Conservation (phyloP, 1,284 basidiomycete genomes). For the Boletellus deceptivus region DNA sequence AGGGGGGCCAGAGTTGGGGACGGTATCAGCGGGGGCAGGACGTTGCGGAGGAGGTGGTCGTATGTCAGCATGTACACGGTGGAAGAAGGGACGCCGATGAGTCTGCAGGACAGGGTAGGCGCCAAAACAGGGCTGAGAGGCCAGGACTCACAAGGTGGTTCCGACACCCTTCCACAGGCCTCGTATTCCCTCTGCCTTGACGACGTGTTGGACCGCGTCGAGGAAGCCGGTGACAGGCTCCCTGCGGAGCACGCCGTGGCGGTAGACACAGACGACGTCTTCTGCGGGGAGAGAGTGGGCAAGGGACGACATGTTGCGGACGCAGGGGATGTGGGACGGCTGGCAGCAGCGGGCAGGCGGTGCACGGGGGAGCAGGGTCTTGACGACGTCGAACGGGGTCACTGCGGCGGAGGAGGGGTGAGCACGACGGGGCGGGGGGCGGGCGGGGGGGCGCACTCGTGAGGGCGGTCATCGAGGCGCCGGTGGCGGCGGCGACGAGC, state of each 20-base stretch:
- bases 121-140: slow-evolving; percentile 11
- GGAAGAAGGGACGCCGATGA: slow-evolving; percentile 91
- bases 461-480: slow-evolving; percentile 78
- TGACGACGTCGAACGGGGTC: slow-evolving; percentile 94
- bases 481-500: slow-evolving; percentile 76
- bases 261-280: slow-evolving; percentile 74
- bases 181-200: slow-evolving; percentile 70
- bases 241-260: slow-evolving; percentile 63
- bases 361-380: slow-evolving; percentile 64
- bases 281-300: slow-evolving; percentile 52
- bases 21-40: slow-evolving; percentile 57
- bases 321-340: slow-evolving; percentile 56
- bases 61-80: slow-evolving; percentile 97
- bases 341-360: slow-evolving; percentile 66
- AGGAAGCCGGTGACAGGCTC: slow-evolving; percentile 79
- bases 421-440: background rate
- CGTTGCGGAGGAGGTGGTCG: slow-evolving; percentile 76
- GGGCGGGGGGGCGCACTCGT: slow-evolving; percentile 55
- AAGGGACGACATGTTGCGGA: slow-evolving; percentile 75
- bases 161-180: slow-evolving; percentile 91
- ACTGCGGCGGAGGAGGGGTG: slow-evolving; percentile 45
- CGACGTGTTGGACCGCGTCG: slow-evolving; percentile 78
- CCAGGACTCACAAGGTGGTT: slow-evolving; percentile 69
- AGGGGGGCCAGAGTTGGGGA: slow-evolving; percentile 69
- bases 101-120: slow-evolving; percentile 41